phyloP scores from a whole-genome alignment of 176 grass and related monocot genomes.

The Rhynchospora pubera region DNA sequence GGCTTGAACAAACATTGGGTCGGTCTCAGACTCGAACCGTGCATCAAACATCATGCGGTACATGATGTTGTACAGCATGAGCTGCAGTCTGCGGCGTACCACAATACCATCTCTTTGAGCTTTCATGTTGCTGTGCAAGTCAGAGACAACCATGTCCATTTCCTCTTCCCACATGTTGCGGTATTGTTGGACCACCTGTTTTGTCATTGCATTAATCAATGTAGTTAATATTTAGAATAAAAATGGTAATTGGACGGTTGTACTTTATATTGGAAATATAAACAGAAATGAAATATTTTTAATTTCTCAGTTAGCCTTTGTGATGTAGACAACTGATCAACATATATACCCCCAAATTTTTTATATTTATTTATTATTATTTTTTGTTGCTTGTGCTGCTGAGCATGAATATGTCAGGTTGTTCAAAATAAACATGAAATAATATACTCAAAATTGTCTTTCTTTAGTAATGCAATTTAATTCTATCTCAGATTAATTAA shows the following conservation, averaged over 20 bases:
- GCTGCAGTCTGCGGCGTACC: conserved; percentile 54
- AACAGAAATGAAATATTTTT: not conserved
- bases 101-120: conserved; percentile 44
- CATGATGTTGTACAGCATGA: conserved; percentile 99
- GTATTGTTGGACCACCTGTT: conserved; percentile 63
- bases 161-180: conserved; percentile 77
- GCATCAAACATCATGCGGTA: conserved; percentile 97
- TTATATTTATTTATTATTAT: too few species aligned
- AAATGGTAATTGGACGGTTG: not conserved
- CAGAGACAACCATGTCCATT: conserved; percentile 61
- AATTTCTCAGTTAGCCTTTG: not conserved
- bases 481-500: not conserved
- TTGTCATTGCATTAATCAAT: not conserved
- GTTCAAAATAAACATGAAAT: not conserved
- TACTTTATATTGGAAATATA: not conserved
- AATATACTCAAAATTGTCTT: not conserved
- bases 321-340: not conserved
- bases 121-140: conserved; percentile 31
- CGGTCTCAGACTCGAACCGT: conserved; percentile 46
- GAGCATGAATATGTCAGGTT: not conserved
- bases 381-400: not conserved
- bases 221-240: not conserved
- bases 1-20: conserved; percentile 75
- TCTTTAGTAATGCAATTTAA: not conserved
- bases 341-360: not conserved